phyloP scores from a whole-genome alignment of 2,329 filamentous ascomycete species.

The Macrophomina phaseolina region DNA sequence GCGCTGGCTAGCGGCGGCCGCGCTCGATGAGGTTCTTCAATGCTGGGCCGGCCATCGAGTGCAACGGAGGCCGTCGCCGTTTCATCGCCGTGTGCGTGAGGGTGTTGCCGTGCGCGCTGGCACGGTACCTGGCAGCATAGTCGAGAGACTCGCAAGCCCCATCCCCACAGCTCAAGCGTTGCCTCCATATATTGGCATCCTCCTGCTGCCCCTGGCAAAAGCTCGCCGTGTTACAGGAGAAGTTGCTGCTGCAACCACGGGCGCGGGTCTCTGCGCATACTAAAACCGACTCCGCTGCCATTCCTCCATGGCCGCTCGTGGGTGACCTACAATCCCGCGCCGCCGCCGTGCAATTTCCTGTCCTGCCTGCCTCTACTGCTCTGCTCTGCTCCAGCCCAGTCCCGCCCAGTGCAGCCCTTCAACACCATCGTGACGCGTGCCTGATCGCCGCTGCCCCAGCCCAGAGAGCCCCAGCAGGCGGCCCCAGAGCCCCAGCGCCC shows the following conservation, averaged over 20 bases:
- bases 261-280: slow-evolving; percentile 43
- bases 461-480: slow-evolving; percentile 20
- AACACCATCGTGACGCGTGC: slow-evolving; percentile 26
- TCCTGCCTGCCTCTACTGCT: slow-evolving; percentile 14
- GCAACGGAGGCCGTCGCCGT: slow-evolving; percentile 44
- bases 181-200: slow-evolving; percentile 46
- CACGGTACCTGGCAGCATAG: slow-evolving; percentile 48
- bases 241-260: slow-evolving; percentile 42
- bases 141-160: slow-evolving; percentile 41
- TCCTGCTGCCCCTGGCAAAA: slow-evolving; percentile 39
- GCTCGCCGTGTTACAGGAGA: slow-evolving; percentile 43
- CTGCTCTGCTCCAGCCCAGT: not conserved
- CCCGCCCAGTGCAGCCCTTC: not conserved
- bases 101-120: slow-evolving; percentile 47
- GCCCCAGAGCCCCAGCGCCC: slow-evolving; percentile 21
- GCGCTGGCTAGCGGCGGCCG: slow-evolving; percentile 43
- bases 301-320: slow-evolving; percentile 42
- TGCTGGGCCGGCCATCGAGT: slow-evolving; percentile 34
- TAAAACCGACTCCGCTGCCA: slow-evolving; percentile 41
- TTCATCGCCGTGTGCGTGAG: slow-evolving; percentile 43
- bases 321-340: slow-evolving; percentile 38
- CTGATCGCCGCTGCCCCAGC: slow-evolving; percentile 21
- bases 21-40: slow-evolving; percentile 42
- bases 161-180: slow-evolving; percentile 36
- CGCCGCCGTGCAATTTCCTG: slow-evolving; percentile 41